These are phyloP conservation scores for Pleurotus tuber-regium DNA, from an alignment of 768 basidiomycete genomes.

Conservation along the genomic window DNA sequence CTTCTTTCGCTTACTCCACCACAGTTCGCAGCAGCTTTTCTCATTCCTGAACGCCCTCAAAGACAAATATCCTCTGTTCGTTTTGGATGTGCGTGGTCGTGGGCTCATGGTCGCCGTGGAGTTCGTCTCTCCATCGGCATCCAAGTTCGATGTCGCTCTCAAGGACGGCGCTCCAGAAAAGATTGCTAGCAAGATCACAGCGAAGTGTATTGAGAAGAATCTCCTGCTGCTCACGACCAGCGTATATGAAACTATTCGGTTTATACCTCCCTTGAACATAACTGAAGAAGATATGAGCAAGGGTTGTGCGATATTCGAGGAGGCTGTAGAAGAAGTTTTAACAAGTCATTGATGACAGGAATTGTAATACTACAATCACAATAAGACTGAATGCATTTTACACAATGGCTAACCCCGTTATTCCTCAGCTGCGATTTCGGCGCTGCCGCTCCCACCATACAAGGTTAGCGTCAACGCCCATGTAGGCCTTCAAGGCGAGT, in stretches of 20 bases:
- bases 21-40: constrained; percentile 73
- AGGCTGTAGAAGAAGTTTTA: constrained; percentile 71
- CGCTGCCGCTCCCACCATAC: no score
- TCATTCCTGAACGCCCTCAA: constrained; percentile 53
- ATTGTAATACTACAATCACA: background rate
- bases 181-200: constrained; percentile 68
- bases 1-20: background rate
- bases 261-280: constrained; percentile 92
- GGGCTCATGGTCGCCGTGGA: constrained; percentile 91
- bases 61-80: constrained; percentile 48
- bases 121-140: constrained; percentile 62
- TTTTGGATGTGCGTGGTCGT: constrained; percentile 84
- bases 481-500: no score
- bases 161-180: constrained; percentile 32
- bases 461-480: no score
- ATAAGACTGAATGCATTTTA: background rate
- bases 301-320: constrained; percentile 61
- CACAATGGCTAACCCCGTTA: no score
- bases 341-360: background rate
- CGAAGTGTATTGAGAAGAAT: constrained; percentile 82
- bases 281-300: constrained; percentile 69
- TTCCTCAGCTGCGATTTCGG: no score
- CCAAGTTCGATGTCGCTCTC: constrained; percentile 45
- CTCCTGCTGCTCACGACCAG: constrained; percentile 88
- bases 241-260: constrained; percentile 83